Evolutionary conservation across 495 filamentous ascomycete species (phyloP), one percentile per base, ranked within the genome.

Genomic region (Podospora fimiseda): DNA sequence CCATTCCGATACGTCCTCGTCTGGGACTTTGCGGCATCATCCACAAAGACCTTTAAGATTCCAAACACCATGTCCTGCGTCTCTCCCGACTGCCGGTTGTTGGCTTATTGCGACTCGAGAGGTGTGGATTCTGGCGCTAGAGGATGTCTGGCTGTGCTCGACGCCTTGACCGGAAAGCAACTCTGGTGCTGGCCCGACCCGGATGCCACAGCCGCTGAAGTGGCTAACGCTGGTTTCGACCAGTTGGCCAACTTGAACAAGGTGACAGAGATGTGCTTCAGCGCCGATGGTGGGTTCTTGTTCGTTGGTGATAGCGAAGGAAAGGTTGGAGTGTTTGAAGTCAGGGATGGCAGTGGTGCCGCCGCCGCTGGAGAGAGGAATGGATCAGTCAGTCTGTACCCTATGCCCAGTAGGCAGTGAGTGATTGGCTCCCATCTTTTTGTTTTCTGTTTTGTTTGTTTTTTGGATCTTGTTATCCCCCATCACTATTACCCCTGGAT

Each of bases 101-200:
- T 70, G 7, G 67, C 61, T 1, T 70, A 68, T 48, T 65, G 63
- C 54, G 63, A 68, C 27, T 48, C 55, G 3, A 33, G 56, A 3
- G 67, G 64, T 15, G 59, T 60, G 4, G 62, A 61, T 23, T 49
- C 43, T 9, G 67, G 67, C 13, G 66, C 64, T 13, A 18, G 67
- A 2, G 64, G 65, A 4, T 53, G 38, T 16, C 27, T 70, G 20
- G 67, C 63, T 9, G 54, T 70, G 3, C 45, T 70, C 2, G 67
- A 70, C 39, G 67, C 65, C 23, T 59, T 63, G 61, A 58, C 61
- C 6, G 67, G 67, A 16, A 51, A 55, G 19, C 43, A 57, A 42
- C 22, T 70, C 20, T 69, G 66, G 66, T 61, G 59, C 60, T 68
- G 67, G 67, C 67, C 62, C 1, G 65, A 63, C n/a, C 66, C 66